Conservation (phyloP, 2,329 filamentous ascomycete species). For the Paraphaeosphaeria sporulosa region DNA sequence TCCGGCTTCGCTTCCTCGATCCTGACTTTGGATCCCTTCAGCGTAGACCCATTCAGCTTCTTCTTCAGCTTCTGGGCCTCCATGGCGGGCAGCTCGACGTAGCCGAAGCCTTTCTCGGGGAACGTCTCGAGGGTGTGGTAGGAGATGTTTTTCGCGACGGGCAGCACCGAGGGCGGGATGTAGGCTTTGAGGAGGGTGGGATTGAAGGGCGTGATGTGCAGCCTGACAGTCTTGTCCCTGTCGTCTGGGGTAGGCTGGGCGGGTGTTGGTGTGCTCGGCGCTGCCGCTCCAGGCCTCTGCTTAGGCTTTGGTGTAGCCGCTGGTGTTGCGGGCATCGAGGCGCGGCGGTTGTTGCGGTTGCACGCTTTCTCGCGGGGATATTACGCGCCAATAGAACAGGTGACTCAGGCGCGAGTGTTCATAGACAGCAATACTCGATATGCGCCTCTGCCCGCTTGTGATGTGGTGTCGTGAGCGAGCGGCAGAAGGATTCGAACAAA, state of each 20-base stretch:
- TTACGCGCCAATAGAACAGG: neutral
- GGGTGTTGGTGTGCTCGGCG: slow-evolving; percentile 41
- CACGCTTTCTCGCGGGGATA: neutral
- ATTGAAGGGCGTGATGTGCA: slow-evolving; percentile 90
- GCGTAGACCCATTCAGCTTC: slow-evolving; percentile 84
- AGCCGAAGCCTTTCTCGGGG: slow-evolving; percentile 90
- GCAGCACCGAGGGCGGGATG: slow-evolving; percentile 71
- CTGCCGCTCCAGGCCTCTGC: slow-evolving; percentile 29
- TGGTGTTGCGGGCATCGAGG: slow-evolving; percentile 44
- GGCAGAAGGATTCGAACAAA: slow-evolving; percentile 38
- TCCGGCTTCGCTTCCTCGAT: slow-evolving; percentile 81
- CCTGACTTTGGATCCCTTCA: slow-evolving; percentile 85
- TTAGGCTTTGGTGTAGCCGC: slow-evolving; percentile 28
- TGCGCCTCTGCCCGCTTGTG: slow-evolving; percentile 3
- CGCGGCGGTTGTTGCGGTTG: slow-evolving; percentile 16
- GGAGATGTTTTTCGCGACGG: slow-evolving; percentile 79
- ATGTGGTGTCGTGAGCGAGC: slow-evolving; percentile 22
- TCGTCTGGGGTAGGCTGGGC: slow-evolving; percentile 23
- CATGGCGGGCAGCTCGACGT: slow-evolving; percentile 78
- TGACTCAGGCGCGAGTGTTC: slow-evolving; percentile 4
- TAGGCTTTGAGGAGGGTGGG: slow-evolving; percentile 75
- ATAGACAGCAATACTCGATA: slow-evolving; percentile 1
- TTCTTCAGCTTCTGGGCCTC: slow-evolving; percentile 92
- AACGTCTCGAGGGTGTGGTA: slow-evolving; percentile 87
- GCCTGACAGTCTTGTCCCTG: slow-evolving; percentile 55